Conservation (phyloP, 2,329 filamentous ascomycete species). For the Dothidotthia symphoricarpi region DNA sequence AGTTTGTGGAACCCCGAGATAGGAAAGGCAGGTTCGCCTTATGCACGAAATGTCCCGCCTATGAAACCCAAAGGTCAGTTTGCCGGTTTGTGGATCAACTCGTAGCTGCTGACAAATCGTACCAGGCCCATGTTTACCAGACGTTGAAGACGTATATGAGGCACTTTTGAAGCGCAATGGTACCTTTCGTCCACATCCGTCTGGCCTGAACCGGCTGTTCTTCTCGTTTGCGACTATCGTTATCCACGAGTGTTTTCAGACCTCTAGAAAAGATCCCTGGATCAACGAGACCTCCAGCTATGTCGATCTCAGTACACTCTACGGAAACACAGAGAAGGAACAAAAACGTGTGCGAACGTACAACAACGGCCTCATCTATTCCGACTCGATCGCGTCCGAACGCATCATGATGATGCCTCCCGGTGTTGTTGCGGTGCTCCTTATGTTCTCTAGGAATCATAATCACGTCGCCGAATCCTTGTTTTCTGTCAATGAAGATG, state of each 20-base stretch:
- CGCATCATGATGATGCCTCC: conserved; percentile 65
- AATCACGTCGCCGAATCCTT: conserved; percentile 79
- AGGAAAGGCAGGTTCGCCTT: conserved; percentile 56
- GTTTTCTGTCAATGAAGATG: conserved; percentile 76
- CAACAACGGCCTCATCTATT: conserved; percentile 64
- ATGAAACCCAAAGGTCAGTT: conserved; percentile 47
- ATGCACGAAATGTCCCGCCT: conserved; percentile 57
- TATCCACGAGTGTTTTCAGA: conserved; percentile 62
- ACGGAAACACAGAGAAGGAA: conserved; percentile 64
- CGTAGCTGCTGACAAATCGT: conserved; percentile 30
- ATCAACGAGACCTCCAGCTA: conserved; percentile 70
- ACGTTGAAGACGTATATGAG: conserved; percentile 64
- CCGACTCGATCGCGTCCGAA: conserved; percentile 66
- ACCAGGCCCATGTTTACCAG: conserved; percentile 49
- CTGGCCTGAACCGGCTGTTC: conserved; percentile 67
- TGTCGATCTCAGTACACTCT: conserved; percentile 68
- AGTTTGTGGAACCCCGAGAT: conserved; percentile 53
- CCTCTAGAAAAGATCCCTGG: conserved; percentile 60
- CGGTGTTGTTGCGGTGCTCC: conserved; percentile 64
- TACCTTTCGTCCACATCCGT: conserved; percentile 63
- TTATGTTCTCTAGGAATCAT: conserved; percentile 72
- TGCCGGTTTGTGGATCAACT: conserved; percentile 27
- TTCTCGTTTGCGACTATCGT: conserved; percentile 71
- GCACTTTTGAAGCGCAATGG: conserved; percentile 62
- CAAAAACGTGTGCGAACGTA: conserved; percentile 65